Conservation (phyloP, 208 protist genomes). For the Leptomonas seymouri region DNA sequence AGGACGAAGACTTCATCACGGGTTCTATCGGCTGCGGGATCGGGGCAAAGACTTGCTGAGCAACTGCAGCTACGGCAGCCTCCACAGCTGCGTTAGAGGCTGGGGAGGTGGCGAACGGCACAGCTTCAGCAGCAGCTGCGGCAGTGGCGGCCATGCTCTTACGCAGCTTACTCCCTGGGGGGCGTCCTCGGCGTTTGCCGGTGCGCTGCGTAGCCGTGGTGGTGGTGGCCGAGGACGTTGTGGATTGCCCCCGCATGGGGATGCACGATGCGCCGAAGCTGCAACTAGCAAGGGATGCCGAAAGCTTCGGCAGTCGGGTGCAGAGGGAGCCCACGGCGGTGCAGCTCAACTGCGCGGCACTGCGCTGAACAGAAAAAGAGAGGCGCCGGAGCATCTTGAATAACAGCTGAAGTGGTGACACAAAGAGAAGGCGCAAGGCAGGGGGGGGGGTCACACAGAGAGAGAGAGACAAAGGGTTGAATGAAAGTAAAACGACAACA, state of each 20-base stretch:
- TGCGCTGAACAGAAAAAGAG: constrained; percentile 10
- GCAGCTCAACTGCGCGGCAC: constrained; percentile 8
- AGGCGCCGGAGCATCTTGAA: constrained; percentile 21
- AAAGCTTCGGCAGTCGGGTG: background rate
- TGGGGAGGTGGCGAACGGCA: background rate
- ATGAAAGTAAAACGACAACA: too few species aligned
- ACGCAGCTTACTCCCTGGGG: constrained; percentile 19
- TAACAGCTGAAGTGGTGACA: too few species aligned
- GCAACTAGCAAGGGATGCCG: background rate
- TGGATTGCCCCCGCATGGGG: constrained; percentile 22
- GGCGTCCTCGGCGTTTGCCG: constrained; percentile 26
- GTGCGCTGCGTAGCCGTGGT: background rate
- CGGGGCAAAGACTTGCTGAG: constrained; percentile 17
- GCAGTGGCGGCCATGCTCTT: constrained; percentile 4
- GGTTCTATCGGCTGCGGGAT: constrained; percentile 13
- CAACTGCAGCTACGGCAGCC: constrained; percentile 6
- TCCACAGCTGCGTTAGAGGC: background rate
- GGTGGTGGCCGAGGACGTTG: background rate
- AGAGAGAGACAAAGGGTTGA: too few species aligned
- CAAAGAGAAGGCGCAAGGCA: too few species aligned
- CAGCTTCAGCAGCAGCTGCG: background rate
- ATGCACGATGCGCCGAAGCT: background rate
- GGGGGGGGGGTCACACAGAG: too few species aligned
- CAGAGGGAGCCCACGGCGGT: background rate
- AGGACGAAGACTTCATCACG: background rate